phyloP scores from a whole-genome alignment of 345 rosid species.

The Populus simonii region DNA sequence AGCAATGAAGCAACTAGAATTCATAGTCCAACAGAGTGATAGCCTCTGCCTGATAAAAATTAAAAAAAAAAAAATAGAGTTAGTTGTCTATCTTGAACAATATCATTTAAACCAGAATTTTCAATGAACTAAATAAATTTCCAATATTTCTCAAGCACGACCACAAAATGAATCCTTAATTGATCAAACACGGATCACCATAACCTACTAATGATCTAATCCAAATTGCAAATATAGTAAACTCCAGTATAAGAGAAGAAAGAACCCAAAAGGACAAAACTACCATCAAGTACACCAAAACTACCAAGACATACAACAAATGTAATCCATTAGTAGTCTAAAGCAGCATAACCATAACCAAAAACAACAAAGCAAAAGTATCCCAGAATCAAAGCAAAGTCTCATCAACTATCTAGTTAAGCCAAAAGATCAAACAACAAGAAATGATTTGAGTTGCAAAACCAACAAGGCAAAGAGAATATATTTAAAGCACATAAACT shows the following conservation, averaged over 20 bases:
- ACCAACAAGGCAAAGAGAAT: neutral
- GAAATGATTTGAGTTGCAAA: slow-evolving; percentile 4
- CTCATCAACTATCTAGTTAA: slow-evolving; percentile 19
- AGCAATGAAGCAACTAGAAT: slow-evolving; percentile 34
- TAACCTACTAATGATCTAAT: neutral
- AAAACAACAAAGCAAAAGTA: slow-evolving; percentile 15
- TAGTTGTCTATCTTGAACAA: neutral
- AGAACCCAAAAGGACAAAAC: neutral
- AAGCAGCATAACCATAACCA: neutral
- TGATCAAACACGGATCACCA: neutral
- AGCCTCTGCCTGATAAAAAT: slow-evolving; percentile 33
- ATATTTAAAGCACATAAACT: neutral
- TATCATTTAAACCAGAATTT: neutral
- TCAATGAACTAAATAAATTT: neutral
- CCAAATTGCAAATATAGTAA: neutral
- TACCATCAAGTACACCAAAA: no score
- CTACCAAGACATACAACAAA: no score
- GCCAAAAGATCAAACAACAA: slow-evolving; percentile 13
- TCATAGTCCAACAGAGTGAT: slow-evolving; percentile 42
- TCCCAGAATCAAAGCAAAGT: slow-evolving; percentile 19
- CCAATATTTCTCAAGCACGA: neutral
- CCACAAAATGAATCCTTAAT: neutral
- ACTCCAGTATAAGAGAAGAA: neutral
- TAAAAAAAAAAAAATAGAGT: neutral
- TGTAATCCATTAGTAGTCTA: neutral